Evolutionary conservation across 2,329 filamentous ascomycete genomes (phyloP).

Genomic region (Teratosphaeria zuluensis): DNA sequence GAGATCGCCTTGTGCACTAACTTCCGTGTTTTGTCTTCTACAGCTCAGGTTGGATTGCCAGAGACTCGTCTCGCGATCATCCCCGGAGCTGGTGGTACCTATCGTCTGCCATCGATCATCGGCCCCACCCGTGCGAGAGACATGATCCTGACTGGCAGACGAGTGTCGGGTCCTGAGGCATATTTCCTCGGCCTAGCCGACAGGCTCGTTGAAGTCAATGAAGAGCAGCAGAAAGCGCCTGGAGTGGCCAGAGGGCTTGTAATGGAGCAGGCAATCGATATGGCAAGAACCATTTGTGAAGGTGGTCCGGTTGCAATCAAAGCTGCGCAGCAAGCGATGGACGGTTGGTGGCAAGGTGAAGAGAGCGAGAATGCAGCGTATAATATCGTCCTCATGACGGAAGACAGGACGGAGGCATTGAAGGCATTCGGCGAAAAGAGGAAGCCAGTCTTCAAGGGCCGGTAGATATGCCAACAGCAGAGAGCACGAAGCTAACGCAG

Average conservation of each 20-base stretch:
- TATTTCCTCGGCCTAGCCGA: constrained; percentile 88
- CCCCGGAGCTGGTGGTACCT: constrained; percentile 87
- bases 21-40: constrained; percentile 76
- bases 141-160: constrained; percentile 79
- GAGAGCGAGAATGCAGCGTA: constrained; percentile 84
- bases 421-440: constrained; percentile 73
- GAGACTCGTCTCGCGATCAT: constrained; percentile 92
- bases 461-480: constrained; percentile 20
- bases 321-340: constrained; percentile 70
- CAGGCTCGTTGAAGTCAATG: constrained; percentile 70
- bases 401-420: constrained; percentile 82
- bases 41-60: constrained; percentile 69
- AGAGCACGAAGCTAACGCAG: background rate
- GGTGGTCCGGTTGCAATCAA: constrained; percentile 77
- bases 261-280: constrained; percentile 62
- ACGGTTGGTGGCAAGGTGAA: constrained; percentile 54
- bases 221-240: constrained; percentile 43
- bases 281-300: constrained; percentile 80
- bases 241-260: constrained; percentile 56
- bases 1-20: constrained; percentile 85
- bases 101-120: constrained; percentile 72
- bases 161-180: constrained; percentile 72
- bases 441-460: constrained; percentile 56
- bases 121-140: constrained; percentile 76
- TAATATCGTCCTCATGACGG: constrained; percentile 68